phyloP scores from a whole-genome alignment of 2,329 filamentous ascomycete genomes.

The Verticillium nubilum region DNA sequence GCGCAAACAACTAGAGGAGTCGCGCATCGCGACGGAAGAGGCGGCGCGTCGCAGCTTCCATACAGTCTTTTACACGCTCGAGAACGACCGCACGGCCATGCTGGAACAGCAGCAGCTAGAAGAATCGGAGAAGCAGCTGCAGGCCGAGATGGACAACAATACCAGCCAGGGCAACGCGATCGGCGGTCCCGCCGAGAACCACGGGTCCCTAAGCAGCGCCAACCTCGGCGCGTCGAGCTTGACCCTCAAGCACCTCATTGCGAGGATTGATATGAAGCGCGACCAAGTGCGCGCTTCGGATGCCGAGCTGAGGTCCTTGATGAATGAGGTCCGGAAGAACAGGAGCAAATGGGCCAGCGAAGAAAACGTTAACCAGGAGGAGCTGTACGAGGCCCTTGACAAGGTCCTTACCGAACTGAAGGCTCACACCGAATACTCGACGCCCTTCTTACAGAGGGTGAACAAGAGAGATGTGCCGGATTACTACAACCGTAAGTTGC shows the following conservation, averaged over 20 bases:
- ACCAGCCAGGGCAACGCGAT: slow-evolving; percentile 44
- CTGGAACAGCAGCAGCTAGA: slow-evolving; percentile 95
- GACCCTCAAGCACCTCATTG: slow-evolving; percentile 94
- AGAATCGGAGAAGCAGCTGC: slow-evolving; percentile 91
- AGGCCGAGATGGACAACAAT: slow-evolving; percentile 83
- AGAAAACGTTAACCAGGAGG: slow-evolving; percentile 94
- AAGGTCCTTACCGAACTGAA: slow-evolving; percentile 97
- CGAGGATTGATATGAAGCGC: slow-evolving; percentile 88
- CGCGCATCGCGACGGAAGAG: slow-evolving; percentile 85
- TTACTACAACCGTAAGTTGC: slow-evolving; percentile 76
- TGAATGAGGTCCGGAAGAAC: slow-evolving; percentile 97
- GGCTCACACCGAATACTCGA: slow-evolving; percentile 93
- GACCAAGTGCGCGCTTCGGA: slow-evolving; percentile 88
- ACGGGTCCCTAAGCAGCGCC: slow-evolving; percentile 85
- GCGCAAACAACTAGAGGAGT: slow-evolving; percentile 87
- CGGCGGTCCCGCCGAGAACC: slow-evolving; percentile 54
- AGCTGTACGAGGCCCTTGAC: slow-evolving; percentile 92
- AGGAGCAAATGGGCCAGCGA: slow-evolving; percentile 98
- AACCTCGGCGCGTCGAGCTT: slow-evolving; percentile 94
- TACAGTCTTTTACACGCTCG: slow-evolving; percentile 89
- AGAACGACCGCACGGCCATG: slow-evolving; percentile 95
- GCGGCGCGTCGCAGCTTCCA: slow-evolving; percentile 87
- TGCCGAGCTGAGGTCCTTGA: slow-evolving; percentile 82
- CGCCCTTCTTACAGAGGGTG: slow-evolving; percentile 88
- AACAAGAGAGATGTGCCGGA: slow-evolving; percentile 97